Base-by-base conservation (phyloP, 306 rosid genomes). In the Purshia tridentata region DNA sequence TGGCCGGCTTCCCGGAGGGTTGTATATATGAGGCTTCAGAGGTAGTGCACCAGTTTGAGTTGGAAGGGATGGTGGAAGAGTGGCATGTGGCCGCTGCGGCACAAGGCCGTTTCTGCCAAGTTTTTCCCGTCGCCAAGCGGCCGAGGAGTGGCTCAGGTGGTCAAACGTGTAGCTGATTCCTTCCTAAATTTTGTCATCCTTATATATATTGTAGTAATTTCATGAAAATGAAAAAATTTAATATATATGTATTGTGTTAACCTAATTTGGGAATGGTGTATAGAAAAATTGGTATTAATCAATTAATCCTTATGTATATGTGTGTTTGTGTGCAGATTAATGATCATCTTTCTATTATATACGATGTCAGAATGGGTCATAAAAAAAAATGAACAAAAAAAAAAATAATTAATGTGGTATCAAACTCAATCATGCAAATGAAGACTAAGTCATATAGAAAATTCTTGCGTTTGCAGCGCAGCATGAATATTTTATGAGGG, bases 101-200 rank as follows among this genome's bases (percentile, higher is more conserved):
- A 47, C 84, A 84, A 14, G 73, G 80, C 13, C 80, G 78, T 70
- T 88, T 76, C 75, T 79, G 75, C 42, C 88, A 85, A 22, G 80
- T 79, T 52, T 81, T 81, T 5, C 88, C 96, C 13, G 85, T 72
- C n/a, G 75, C 14, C 18, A 85, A 92, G 71, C 86, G 92, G 81
- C 85, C 72, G 69, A 85, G 88, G 77, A 74, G 65, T 29, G 69
- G 49, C 67, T 83, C 85, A 53, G 88, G 79, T 69, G 80, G 84
- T 78, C 87, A 79, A 79, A 76, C 78, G 8, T 68, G 64, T 39
- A 63, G 81, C 71, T 84, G 72, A 85, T 56, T 48, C 60, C 46
- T 49, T 50, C 49, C 14, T 75, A 3, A 9, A 0, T 8, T 70
- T 15, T 65, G 13, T 52, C 15, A 57, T 8, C 35, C 50, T 15